These are phyloP conservation scores for Knoxia roxburghii DNA, from an alignment of 257 asterid genomes.

Conservation along the genomic window DNA sequence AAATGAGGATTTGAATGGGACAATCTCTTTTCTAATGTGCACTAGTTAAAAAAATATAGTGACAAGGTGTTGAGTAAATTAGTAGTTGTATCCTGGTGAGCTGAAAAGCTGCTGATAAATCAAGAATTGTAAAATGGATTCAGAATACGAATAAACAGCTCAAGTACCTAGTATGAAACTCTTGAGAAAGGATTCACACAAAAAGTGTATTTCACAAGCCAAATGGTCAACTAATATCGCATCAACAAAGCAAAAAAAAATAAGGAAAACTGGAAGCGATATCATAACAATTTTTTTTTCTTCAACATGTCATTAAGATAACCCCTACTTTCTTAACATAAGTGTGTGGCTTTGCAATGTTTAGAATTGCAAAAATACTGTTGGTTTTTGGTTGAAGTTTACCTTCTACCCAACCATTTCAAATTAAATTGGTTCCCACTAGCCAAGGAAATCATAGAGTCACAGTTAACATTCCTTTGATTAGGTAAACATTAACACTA, in stretches of 20 bases:
- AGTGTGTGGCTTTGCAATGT: neutral
- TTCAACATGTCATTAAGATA: neutral
- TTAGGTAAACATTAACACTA: neutral
- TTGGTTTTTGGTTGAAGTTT: neutral
- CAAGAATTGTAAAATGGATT: neutral
- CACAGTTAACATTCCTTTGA: neutral
- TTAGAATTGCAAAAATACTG: neutral
- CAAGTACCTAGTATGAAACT: neutral
- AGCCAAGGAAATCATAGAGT: neutral
- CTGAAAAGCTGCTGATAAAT: neutral
- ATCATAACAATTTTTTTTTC: too few species aligned
- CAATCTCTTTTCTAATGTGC: neutral
- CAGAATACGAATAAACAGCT: neutral
- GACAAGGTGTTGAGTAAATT: neutral
- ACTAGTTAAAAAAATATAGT: too few species aligned
- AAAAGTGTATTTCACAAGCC: neutral
- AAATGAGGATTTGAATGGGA: neutral
- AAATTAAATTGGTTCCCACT: neutral
- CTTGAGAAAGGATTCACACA: neutral
- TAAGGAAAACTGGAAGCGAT: neutral
- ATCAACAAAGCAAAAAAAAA: neutral
- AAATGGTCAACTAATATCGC: neutral
- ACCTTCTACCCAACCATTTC: neutral
- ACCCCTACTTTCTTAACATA: neutral
- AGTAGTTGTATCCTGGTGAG: neutral